Evolutionary conservation across 345 rosid genomes (phyloP), one percentile per base, ranked within the genome.

Genomic region (Lumnitzera littorea): DNA sequence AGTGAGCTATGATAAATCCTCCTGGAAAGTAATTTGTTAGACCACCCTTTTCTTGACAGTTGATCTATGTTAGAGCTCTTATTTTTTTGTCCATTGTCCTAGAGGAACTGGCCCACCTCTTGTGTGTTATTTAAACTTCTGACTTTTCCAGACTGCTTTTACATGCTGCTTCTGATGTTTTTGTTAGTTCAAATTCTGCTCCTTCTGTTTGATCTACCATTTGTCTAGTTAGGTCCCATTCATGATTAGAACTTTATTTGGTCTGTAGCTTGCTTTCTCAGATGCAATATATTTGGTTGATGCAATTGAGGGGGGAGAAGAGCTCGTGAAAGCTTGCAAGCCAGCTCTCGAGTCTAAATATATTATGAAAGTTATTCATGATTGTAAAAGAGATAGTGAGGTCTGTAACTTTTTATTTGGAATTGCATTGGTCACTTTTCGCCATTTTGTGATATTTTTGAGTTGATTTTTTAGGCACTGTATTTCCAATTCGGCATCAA

Each of bases 361-460:
- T 78, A 66, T 92, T 86, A 84, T 82, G 25, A 92, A 92, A 87
- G 96, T 92, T 67, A 89, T 92, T 80, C 98, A 92, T 55, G 96
- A 92, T 74, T 92, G 98, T 89, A 92, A 89, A 77, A 85, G 98
- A 63, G 96, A 92, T 63, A 92, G 98, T 57, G 98, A 92, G 98
- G 96, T 89, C 84, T 77, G 72, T 76, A 51, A 61, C 80, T 67
- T 65, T 62, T 65, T 70, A 3, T 63, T 69, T 59, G 36, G 55
- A 72, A 71, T 16, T 74, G 51, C 50, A 13, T 63, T 47, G 51
- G 36, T 51, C 62, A 48, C 70, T 24, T 58, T 70, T 31, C 12
- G 17, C 8, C 68, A 23, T 51, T 53, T 67, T 54, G 47, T 53
- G 62, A 51, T 17, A 49, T 50, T 14, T 11, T 41, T 29, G 59